A percentile compares a stretch with the other conserved stretches of the same genome.
Conservation (phyloP, 441 rosid genomes). For the Hura crepitans region DNA sequence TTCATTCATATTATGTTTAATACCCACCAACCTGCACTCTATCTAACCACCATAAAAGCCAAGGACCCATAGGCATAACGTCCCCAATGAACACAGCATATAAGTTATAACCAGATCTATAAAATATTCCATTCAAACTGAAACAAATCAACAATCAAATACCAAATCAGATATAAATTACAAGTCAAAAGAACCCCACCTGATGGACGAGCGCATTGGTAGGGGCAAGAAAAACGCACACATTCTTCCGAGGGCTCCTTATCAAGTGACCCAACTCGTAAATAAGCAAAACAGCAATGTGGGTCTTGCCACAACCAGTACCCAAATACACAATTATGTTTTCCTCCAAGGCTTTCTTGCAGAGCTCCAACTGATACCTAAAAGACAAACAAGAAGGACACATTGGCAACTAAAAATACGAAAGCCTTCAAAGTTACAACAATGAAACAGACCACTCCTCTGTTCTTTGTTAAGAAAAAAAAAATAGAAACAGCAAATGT, state of each 20-base stretch:
- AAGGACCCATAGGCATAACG: not conserved
- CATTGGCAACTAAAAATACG: not conserved
- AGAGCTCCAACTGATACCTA: constrained; percentile 89
- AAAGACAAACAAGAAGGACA: constrained; percentile 13
- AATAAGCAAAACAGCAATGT: constrained; percentile 87
- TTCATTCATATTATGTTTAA: not conserved
- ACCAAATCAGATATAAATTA: not conserved
- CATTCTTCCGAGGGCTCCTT: constrained; percentile 56
- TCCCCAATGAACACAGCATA: not conserved
- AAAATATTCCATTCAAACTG: not conserved
- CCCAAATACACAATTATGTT: constrained; percentile 76
- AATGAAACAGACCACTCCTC: not conserved
- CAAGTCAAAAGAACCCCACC: constrained; percentile 31
- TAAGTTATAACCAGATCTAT: not conserved
- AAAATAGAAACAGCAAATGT: not conserved
- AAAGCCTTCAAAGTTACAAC: not conserved
- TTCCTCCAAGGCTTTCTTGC: constrained; percentile 76
- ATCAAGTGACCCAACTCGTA: constrained; percentile 66
- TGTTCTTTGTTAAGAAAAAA: not conserved
- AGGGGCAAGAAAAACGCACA: constrained; percentile 90
- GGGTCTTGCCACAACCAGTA: constrained; percentile 97
- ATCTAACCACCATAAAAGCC: not conserved
- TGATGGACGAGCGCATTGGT: constrained; percentile 86
- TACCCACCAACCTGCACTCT: not conserved
- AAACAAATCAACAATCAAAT: not conserved